phyloP scores from a whole-genome alignment of 1,139 yeast genomes.

The Oligophagozyma castellii region DNA sequence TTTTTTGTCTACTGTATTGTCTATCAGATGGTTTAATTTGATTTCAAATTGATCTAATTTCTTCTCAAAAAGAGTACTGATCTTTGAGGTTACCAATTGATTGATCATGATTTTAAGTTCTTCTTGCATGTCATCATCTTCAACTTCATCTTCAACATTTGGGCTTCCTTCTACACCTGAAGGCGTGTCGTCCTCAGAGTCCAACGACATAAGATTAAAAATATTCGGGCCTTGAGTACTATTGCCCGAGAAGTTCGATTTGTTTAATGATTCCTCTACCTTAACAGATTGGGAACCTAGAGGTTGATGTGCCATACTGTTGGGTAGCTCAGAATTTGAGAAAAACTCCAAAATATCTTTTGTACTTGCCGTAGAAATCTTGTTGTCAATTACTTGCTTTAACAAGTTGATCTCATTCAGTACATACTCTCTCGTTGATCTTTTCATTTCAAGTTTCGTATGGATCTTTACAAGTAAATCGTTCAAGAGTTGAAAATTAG shows the following conservation, averaged over 20 bases:
- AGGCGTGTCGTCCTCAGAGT: constrained; percentile 4
- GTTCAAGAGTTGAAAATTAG: constrained; percentile 16
- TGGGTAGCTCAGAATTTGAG: background rate
- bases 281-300: background rate
- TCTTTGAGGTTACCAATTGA: constrained; percentile 15
- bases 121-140: constrained; percentile 11
- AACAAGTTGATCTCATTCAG: constrained; percentile 12
- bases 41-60: constrained; percentile 10
- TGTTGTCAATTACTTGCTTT: constrained; percentile 10
- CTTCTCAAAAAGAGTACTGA: constrained; percentile 8
- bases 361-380: constrained; percentile 10
- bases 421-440: constrained; percentile 14
- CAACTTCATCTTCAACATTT: constrained; percentile 6
- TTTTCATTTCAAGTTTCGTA: constrained; percentile 16
- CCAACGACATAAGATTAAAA: constrained; percentile 2
- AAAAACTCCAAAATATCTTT: constrained; percentile 9
- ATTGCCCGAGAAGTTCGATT: background rate
- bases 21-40: constrained; percentile 6
- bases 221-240: constrained; percentile 1
- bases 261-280: background rate
- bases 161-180: constrained; percentile 2
- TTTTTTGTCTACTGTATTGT: constrained; percentile 8
- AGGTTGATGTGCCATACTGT: background rate
- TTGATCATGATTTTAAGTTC: constrained; percentile 19
- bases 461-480: constrained; percentile 13